Conservation (phyloP, 2,329 filamentous ascomycete species). For the Paraconiothyrium brasiliense region DNA sequence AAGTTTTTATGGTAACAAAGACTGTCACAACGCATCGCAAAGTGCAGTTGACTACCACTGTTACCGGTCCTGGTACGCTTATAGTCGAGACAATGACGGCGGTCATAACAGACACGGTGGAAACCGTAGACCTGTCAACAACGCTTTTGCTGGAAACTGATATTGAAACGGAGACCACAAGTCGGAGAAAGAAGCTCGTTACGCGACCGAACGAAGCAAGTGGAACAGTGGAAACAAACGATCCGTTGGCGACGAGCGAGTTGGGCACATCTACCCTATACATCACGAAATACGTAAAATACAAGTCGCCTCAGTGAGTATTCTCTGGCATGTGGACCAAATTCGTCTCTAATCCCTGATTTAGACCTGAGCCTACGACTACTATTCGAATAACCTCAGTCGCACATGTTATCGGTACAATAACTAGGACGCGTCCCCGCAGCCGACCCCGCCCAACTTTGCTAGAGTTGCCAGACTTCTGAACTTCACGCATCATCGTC, state of each 20-base stretch:
- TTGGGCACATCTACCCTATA: slow-evolving; percentile 27
- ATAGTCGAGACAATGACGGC: slow-evolving; percentile 52
- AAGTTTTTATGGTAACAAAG: slow-evolving; percentile 50
- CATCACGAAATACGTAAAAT: slow-evolving; percentile 35
- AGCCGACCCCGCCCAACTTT: slow-evolving; percentile 15
- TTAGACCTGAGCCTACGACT: slow-evolving; percentile 27
- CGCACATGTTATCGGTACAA: slow-evolving; percentile 19
- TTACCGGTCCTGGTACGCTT: slow-evolving; percentile 43
- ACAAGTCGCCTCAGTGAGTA: slow-evolving; percentile 28
- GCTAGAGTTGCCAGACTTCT: slow-evolving; percentile 16
- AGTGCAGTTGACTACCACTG: slow-evolving; percentile 52
- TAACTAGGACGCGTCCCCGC: slow-evolving; percentile 21
- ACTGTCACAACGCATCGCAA: slow-evolving; percentile 46
- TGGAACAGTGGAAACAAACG: background rate
- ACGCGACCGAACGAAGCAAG: slow-evolving; percentile 18
- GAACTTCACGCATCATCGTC: background rate
- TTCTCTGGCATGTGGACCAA: background rate
- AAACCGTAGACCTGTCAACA: slow-evolving; percentile 52
- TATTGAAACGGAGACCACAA: slow-evolving; percentile 47
- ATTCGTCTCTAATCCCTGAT: slow-evolving; percentile 15
- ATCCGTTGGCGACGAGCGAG: background rate
- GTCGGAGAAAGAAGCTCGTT: slow-evolving; percentile 28
- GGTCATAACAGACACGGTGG: slow-evolving; percentile 50
- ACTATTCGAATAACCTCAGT: slow-evolving; percentile 29
- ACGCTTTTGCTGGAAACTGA: slow-evolving; percentile 50